Conservation (phyloP, 768 basidiomycete genomes). For the Hericium coralloides region DNA sequence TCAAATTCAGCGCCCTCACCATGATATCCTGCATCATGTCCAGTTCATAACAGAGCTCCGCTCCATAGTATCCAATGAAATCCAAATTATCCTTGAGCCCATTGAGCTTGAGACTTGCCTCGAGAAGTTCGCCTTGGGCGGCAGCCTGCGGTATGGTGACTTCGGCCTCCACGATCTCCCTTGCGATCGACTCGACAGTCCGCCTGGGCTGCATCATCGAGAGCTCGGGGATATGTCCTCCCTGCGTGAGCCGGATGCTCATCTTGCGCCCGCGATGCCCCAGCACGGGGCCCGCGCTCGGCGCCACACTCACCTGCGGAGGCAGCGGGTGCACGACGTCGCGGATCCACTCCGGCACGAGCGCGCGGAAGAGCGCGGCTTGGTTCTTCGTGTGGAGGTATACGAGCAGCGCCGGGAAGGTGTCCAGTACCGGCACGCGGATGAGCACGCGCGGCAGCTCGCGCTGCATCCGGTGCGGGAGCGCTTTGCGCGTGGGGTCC, state of each 20-base stretch:
- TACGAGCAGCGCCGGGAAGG: neutral
- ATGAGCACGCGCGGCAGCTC: conserved; percentile 1
- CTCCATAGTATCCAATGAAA: neutral
- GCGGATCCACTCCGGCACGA: conserved; percentile 1
- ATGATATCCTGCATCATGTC: neutral
- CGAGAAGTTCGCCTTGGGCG: neutral
- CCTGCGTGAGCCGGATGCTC: neutral
- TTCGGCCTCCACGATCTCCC: neutral
- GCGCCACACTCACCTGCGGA: too few species aligned
- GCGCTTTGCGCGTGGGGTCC: neutral
- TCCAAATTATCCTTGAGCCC: neutral
- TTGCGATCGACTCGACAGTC: neutral
- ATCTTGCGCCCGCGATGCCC: neutral
- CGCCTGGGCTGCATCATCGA: too few species aligned
- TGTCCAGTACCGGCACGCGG: neutral
- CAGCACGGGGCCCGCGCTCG: neutral
- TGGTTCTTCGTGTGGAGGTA: conserved; percentile 1
- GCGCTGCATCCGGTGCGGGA: neutral
- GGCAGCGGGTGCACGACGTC: neutral
- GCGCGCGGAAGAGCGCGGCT: neutral
- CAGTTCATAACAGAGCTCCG: neutral
- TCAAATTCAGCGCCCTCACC: neutral
- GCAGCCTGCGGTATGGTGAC: neutral
- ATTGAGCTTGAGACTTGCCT: neutral
- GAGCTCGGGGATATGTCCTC: neutral